phyloP scores from a whole-genome alignment of 2,329 filamentous ascomycete genomes.

The Anthostomella pinea region DNA sequence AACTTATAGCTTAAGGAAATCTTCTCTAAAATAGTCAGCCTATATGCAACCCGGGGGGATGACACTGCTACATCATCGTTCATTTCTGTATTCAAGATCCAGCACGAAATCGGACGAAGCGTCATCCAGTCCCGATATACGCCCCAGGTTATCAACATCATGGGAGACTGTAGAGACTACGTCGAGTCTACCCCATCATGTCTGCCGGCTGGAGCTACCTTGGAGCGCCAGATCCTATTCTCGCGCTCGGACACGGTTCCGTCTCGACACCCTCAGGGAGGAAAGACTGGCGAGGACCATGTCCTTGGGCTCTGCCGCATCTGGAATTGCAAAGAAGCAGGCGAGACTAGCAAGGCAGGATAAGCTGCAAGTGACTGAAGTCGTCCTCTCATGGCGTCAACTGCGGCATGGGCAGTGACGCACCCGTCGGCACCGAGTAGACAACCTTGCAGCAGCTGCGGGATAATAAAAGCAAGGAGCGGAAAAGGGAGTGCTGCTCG shows the following conservation, averaged over 20 bases:
- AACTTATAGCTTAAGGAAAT: constrained; percentile 30
- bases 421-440: constrained; percentile 1
- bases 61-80: constrained; percentile 22
- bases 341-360: not conserved
- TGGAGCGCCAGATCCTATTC: not conserved
- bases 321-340: not conserved
- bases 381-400: not conserved
- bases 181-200: too few species aligned
- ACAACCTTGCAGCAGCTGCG: too few species aligned
- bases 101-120: too few species aligned
- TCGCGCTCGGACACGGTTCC: not conserved
- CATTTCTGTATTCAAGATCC: constrained; percentile 8
- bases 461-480: too few species aligned
- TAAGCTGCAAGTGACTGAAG: constrained; percentile 1
- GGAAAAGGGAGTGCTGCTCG: too few species aligned
- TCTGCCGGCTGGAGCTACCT: too few species aligned
- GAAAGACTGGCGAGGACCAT: not conserved
- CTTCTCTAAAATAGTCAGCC: constrained; percentile 11
- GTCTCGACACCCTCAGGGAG: not conserved
- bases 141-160: too few species aligned
- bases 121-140: too few species aligned
- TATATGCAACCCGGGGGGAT: constrained; percentile 10
- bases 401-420: not conserved
- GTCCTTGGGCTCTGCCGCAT: not conserved
- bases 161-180: too few species aligned